Evolutionary conservation across 495 filamentous ascomycete genomes (phyloP).

Genomic region (Tuber borchii): DNA sequence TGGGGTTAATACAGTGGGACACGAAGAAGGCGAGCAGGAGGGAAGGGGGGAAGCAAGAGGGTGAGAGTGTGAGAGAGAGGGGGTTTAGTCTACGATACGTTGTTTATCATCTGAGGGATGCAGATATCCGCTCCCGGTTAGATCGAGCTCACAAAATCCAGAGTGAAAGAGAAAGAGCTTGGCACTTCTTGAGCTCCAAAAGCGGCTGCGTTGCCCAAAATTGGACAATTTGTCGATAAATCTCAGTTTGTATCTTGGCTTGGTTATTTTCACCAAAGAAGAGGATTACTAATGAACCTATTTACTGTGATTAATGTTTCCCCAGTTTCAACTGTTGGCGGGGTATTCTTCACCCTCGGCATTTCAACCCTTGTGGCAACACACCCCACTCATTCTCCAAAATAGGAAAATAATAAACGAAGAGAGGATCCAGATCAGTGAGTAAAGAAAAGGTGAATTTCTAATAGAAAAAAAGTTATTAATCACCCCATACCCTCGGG

Average conservation of each 20-base stretch:
- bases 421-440: background rate
- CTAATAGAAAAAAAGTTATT: background rate
- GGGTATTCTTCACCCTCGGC: background rate
- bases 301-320: background rate
- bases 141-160: background rate
- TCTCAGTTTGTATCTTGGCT: background rate
- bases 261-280: background rate
- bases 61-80: slow-evolving; percentile 48
- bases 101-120: slow-evolving; percentile 48
- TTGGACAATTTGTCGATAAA: background rate
- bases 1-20: background rate
- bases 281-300: background rate
- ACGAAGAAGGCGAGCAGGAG: slow-evolving; percentile 23
- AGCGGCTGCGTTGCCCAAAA: background rate
- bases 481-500: background rate
- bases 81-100: slow-evolving; percentile 48
- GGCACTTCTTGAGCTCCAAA: background rate
- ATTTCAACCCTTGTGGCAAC: background rate
- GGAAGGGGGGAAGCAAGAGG: slow-evolving; percentile 46
- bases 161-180: background rate
- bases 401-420: background rate
- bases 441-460: background rate
- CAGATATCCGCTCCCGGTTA: slow-evolving; percentile 11
- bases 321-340: background rate
- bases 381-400: background rate